Percentiles rank a stretch among this genome's conserved stretches.
Conservation (phyloP, 345 rosid species). For the Eutrema heterophyllum region DNA sequence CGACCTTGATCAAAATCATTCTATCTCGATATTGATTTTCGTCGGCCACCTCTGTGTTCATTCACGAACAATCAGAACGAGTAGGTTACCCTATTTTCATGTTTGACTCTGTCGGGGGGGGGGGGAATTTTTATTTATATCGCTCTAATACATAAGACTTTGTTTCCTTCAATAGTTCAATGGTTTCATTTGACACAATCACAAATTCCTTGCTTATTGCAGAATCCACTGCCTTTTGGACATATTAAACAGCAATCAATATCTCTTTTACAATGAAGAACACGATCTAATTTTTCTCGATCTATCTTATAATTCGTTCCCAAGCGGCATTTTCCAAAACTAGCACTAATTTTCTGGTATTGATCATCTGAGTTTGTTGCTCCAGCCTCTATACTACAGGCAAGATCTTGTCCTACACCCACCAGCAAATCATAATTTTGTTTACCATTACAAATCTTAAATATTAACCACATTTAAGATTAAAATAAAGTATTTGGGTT, state of each 20-base stretch:
- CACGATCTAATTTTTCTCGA: background rate
- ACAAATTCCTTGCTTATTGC: background rate
- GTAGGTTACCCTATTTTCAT: too few species aligned
- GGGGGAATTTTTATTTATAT: too few species aligned
- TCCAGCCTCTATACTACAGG: background rate
- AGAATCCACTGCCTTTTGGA: background rate
- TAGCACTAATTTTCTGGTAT: background rate
- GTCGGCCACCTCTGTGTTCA: too few species aligned
- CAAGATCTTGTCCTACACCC: conserved; percentile 1
- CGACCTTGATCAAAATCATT: too few species aligned
- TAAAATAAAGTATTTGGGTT: background rate
- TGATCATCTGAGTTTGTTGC: background rate
- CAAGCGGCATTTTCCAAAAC: background rate
- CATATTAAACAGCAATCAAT: background rate
- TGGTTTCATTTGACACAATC: background rate
- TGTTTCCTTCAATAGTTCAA: too few species aligned
- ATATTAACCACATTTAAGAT: background rate
- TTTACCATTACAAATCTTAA: background rate
- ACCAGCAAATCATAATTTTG: background rate
- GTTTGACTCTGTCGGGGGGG: too few species aligned
- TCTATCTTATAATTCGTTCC: background rate
- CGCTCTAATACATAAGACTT: too few species aligned
- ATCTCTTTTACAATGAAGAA: background rate
- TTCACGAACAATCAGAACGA: too few species aligned
- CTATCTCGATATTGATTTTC: too few species aligned